Percentiles rank a stretch among this genome's conserved stretches.
Conservation (phyloP, 2,329 filamentous ascomycete genomes). For the Hirsutella thompsonii region DNA sequence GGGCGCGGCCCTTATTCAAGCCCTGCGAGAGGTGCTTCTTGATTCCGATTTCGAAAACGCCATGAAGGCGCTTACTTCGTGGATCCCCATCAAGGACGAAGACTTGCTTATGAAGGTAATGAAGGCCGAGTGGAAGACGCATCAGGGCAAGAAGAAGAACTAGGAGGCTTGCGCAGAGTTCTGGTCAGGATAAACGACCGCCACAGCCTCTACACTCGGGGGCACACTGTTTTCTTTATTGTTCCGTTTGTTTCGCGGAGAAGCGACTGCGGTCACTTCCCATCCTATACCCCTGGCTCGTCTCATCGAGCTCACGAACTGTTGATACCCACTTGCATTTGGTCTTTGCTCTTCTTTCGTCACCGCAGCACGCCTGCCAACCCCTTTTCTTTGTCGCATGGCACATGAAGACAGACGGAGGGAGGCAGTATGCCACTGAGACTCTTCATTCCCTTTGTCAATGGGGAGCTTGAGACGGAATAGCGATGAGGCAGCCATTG, state of each 20-base stretch:
- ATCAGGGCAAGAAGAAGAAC: constrained; percentile 32
- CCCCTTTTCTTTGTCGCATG: no score
- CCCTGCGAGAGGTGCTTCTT: constrained; percentile 73
- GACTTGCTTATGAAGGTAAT: constrained; percentile 87
- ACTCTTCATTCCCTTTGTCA: no score
- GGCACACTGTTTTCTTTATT: constrained; percentile 4
- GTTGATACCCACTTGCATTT: no score
- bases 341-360: no score
- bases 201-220: background rate
- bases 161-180: constrained; percentile 18
- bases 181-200: constrained; percentile 9
- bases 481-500: no score
- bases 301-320: no score
- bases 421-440: no score
- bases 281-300: no score
- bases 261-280: no score
- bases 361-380: no score
- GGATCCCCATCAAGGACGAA: constrained; percentile 88
- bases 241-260: constrained; percentile 3
- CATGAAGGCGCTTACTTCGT: constrained; percentile 93
- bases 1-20: constrained; percentile 80
- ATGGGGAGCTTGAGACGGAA: no score
- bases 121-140: constrained; percentile 70
- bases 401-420: no score
- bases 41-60: constrained; percentile 94